These are phyloP conservation scores for Fagus sylvatica DNA, from an alignment of 306 rosid genomes.

Conservation along the genomic window DNA sequence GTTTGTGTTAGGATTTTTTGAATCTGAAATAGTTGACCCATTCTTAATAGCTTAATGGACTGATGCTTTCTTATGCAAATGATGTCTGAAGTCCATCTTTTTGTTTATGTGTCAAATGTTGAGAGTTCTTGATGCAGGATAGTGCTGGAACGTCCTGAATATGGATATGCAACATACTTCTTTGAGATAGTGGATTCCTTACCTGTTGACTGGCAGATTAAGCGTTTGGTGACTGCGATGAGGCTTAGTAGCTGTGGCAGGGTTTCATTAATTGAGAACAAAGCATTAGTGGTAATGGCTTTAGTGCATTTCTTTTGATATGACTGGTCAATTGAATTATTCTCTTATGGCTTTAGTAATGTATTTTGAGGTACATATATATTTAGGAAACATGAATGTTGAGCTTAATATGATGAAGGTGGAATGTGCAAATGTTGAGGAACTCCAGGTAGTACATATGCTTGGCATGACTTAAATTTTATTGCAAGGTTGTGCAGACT, in stretches of 20 bases:
- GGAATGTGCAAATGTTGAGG: too few species aligned
- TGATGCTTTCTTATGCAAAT: constrained; percentile 21
- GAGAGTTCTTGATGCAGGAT: constrained; percentile 58
- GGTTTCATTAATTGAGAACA: constrained; percentile 78
- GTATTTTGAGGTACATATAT: neutral
- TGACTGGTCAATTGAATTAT: constrained; percentile 5
- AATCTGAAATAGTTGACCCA: neutral
- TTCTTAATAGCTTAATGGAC: neutral
- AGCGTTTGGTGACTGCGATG: constrained; percentile 86
- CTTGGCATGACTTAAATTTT: neutral
- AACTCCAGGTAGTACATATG: neutral
- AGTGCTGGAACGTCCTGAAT: constrained; percentile 94
- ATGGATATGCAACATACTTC: constrained; percentile 93
- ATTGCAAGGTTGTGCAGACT: neutral
- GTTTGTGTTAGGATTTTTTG: neutral
- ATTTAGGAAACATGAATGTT: neutral
- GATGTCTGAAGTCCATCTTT: constrained; percentile 18
- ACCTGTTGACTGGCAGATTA: constrained; percentile 84
- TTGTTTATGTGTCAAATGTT: constrained; percentile 24
- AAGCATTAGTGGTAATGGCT: constrained; percentile 59
- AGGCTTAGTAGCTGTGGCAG: constrained; percentile 76
- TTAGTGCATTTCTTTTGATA: constrained; percentile 11
- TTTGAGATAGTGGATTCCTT: constrained; percentile 74
- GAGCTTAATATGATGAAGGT: neutral
- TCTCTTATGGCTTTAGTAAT: neutral